phyloP scores from a whole-genome alignment of 2,329 filamentous ascomycete species.

The Chaetomium sp. region DNA sequence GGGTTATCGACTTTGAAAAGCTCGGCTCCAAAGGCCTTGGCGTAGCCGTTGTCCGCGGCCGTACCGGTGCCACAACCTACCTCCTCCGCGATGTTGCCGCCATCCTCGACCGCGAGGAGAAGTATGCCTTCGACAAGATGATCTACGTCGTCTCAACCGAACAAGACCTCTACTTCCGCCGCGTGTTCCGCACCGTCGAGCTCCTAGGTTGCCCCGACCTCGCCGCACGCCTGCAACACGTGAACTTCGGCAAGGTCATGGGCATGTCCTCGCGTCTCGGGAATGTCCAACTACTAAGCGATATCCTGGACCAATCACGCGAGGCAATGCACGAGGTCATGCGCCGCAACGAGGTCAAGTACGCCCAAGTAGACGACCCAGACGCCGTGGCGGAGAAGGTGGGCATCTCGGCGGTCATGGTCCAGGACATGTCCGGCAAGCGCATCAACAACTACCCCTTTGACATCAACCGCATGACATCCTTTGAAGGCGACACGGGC shows the following conservation, averaged over 20 bases:
- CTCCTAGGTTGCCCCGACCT: constrained; percentile 32
- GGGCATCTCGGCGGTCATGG: constrained; percentile 64
- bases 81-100: constrained; percentile 64
- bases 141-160: constrained; percentile 34
- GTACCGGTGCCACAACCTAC: constrained; percentile 58
- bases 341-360: constrained; percentile 7
- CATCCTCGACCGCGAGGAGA: constrained; percentile 54
- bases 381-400: constrained; percentile 56
- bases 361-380: constrained; percentile 54
- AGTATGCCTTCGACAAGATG: constrained; percentile 35
- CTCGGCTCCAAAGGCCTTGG: constrained; percentile 62
- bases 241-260: constrained; percentile 43
- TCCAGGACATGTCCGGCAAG: constrained; percentile 68
- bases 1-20: constrained; percentile 63
- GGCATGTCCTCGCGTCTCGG: constrained; percentile 38
- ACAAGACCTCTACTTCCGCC: constrained; percentile 32
- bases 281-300: constrained; percentile 49
- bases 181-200: constrained; percentile 31
- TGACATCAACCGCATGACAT: constrained; percentile 65
- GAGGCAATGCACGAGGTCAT: constrained; percentile 69
- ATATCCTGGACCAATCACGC: constrained; percentile 50
- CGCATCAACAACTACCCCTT: constrained; percentile 48
- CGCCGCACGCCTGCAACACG: constrained; percentile 29
- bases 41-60: constrained; percentile 59
- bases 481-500: constrained; percentile 67